These are phyloP conservation scores for Podospora pseudopauciseta DNA, from an alignment of 495 filamentous ascomycete genomes.

Conservation along the genomic window DNA sequence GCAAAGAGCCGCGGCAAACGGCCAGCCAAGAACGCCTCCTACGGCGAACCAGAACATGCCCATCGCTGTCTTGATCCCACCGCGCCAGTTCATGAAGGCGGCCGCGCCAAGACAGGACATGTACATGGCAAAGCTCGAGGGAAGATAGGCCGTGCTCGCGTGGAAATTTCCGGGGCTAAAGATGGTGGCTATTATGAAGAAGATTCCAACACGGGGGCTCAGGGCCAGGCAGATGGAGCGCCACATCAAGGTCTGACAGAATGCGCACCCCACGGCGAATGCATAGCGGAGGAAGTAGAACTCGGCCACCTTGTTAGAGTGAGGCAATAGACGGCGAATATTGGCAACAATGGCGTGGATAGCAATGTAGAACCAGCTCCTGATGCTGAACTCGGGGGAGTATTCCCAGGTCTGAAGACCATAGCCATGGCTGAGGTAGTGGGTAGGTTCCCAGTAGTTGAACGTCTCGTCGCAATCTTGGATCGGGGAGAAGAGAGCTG, in stretches of 20 bases:
- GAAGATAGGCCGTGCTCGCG: constrained; percentile 79
- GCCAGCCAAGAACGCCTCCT: constrained; percentile 91
- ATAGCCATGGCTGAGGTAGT: constrained; percentile 90
- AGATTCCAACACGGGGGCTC: constrained; percentile 73
- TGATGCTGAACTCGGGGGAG: constrained; percentile 89
- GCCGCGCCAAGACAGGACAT: constrained; percentile 80
- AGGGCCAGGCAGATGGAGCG: constrained; percentile 67
- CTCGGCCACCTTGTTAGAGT: constrained; percentile 58
- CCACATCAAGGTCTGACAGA: constrained; percentile 78
- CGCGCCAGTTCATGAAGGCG: constrained; percentile 81
- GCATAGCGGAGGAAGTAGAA: constrained; percentile 82
- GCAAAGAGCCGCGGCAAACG: constrained; percentile 79
- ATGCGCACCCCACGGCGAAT: constrained; percentile 71
- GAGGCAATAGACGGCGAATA: constrained; percentile 58
- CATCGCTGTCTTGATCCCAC: constrained; percentile 68
- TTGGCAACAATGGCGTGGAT: constrained; percentile 73
- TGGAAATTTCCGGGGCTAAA: constrained; percentile 92
- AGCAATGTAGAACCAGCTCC: constrained; percentile 92
- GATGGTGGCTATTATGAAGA: constrained; percentile 72
- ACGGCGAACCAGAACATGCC: constrained; percentile 90
- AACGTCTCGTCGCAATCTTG: constrained; percentile 99
- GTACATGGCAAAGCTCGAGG: constrained; percentile 97
- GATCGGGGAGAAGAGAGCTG: constrained; percentile 84
- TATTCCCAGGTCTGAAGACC: constrained; percentile 99
- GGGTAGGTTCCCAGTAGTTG: constrained; percentile 98